phyloP scores from a whole-genome alignment of 148 eudicot genomes.

The Heliosperma pusillum region DNA sequence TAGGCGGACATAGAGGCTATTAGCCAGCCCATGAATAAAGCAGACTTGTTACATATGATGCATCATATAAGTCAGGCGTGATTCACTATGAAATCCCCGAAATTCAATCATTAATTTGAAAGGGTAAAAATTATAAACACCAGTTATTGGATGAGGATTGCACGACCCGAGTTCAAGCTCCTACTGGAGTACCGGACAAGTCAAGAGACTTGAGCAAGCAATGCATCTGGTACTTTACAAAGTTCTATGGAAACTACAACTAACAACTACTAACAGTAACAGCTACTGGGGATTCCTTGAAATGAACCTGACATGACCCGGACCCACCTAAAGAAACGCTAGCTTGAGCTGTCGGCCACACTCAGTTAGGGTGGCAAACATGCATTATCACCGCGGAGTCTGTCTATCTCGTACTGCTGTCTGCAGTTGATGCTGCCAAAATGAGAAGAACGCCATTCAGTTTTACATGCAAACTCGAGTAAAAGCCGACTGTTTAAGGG shows the following conservation, averaged over 20 bases:
- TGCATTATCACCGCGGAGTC: constrained; percentile 14
- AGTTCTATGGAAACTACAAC: background rate
- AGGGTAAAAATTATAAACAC: background rate
- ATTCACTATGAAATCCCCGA: background rate
- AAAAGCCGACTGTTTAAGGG: too few relatives aligned
- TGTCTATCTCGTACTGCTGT: constrained; percentile 26
- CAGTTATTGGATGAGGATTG: background rate
- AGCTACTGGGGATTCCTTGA: constrained; percentile 3
- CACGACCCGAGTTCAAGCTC: background rate
- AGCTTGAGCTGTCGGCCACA: constrained; percentile 1
- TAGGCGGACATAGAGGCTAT: background rate
- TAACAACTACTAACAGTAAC: constrained; percentile 4
- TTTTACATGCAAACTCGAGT: background rate
- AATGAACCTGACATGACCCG: constrained; percentile 1
- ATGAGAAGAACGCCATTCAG: background rate
- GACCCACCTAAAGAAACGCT: background rate
- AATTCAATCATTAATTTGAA: background rate
- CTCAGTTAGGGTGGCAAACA: background rate
- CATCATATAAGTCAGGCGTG: background rate
- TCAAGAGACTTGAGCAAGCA: background rate
- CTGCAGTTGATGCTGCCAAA: constrained; percentile 32
- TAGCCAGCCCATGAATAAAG: background rate
- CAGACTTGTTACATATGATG: background rate
- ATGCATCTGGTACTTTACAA: constrained; percentile 7
- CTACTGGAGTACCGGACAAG: background rate